phyloP scores from a whole-genome alignment of 192 early-diverging fungal genomes.

The Entophlyctis luteolus region DNA sequence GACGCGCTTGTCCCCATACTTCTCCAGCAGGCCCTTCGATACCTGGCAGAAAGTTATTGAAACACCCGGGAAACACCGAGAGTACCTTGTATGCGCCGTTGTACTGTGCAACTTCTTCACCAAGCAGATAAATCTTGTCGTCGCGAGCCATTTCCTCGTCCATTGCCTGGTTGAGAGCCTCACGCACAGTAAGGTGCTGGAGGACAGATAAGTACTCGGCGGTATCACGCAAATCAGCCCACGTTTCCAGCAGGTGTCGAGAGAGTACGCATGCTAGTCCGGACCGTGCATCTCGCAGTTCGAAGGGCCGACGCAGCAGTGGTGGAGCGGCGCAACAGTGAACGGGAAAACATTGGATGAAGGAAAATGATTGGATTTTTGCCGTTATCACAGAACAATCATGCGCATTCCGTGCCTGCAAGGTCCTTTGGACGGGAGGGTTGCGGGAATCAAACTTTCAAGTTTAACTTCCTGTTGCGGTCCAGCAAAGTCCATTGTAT shows the following conservation, averaged over 20 bases:
- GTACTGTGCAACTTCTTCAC: constrained; percentile 98
- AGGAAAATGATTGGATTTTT: too few relatives aligned
- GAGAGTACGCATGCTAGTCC: neutral
- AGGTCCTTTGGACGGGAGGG: too few relatives aligned
- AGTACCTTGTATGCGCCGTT: constrained; percentile 98
- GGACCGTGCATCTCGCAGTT: too few relatives aligned
- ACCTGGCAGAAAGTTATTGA: constrained; percentile 57
- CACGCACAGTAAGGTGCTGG: constrained; percentile 81
- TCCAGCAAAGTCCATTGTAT: too few relatives aligned
- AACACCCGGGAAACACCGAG: neutral
- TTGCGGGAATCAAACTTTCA: too few relatives aligned
- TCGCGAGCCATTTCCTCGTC: constrained; percentile 94
- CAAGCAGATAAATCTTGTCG: constrained; percentile 86
- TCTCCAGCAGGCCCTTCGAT: constrained; percentile 93
- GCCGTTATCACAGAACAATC: too few relatives aligned
- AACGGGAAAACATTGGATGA: neutral
- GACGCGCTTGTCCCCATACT: constrained; percentile 93
- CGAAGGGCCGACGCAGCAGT: neutral
- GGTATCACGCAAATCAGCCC: neutral
- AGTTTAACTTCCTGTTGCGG: too few relatives aligned
- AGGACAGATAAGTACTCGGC: neutral
- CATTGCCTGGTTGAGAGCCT: constrained; percentile 93
- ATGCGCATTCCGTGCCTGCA: too few relatives aligned
- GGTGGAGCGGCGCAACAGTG: neutral
- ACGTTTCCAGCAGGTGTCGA: constrained; percentile 9